These are phyloP conservation scores for Kalaharituber pfeilii DNA, from an alignment of 2,329 filamentous ascomycete genomes.

Conservation along the genomic window DNA sequence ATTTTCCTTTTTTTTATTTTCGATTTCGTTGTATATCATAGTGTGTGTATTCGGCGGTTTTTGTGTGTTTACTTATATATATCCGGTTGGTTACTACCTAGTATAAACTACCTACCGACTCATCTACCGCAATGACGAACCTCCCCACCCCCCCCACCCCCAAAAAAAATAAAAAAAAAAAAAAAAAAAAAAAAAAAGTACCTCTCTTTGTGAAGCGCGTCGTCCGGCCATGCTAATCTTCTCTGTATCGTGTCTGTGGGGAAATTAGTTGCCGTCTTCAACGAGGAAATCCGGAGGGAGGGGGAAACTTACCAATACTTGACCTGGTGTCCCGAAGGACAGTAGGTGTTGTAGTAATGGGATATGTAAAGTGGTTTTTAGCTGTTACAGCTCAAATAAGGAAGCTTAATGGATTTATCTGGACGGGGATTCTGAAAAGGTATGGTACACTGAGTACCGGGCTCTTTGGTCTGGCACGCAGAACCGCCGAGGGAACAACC, in stretches of 20 bases:
- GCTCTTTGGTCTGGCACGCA: too few species aligned
- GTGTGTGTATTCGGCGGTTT: not conserved
- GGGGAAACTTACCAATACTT: not conserved
- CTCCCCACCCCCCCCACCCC: not conserved
- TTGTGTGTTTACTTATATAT: too few species aligned
- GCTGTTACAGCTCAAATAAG: not conserved
- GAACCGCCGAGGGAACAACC: too few species aligned
- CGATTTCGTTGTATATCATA: not conserved
- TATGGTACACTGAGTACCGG: not conserved
- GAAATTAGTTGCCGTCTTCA: not conserved
- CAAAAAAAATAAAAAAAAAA: too few species aligned
- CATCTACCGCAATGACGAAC: not conserved
- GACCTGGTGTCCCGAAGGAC: slow-evolving; percentile 3
- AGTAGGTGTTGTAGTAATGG: too few species aligned
- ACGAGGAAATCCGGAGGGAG: not conserved
- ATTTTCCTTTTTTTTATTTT: too few species aligned
- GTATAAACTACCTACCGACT: not conserved
- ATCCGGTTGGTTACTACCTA: too few species aligned
- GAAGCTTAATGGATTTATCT: not conserved
- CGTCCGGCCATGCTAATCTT: slow-evolving; percentile 83
- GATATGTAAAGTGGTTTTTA: too few species aligned
- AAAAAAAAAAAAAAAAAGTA: slow-evolving; percentile 1
- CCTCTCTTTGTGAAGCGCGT: slow-evolving; percentile 44
- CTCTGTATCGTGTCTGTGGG: slow-evolving; percentile 46
- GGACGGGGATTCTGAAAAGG: not conserved